phyloP scores from a whole-genome alignment of 768 basidiomycete species.

The Tylopilus sp. region DNA sequence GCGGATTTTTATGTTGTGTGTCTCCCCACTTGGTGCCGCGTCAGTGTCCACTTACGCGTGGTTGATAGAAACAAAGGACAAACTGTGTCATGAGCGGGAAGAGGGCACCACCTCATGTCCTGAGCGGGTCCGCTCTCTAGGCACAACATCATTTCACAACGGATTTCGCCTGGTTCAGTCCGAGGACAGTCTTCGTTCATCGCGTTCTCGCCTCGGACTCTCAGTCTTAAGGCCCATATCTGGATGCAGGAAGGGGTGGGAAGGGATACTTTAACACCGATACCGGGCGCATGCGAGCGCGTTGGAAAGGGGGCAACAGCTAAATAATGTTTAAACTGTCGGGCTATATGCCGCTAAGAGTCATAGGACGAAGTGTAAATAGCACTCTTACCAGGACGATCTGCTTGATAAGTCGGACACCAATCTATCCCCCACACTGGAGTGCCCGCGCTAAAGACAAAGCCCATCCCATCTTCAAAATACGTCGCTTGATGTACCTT shows the following conservation, averaged over 20 bases:
- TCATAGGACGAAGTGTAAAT: neutral
- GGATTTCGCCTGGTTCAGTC: slow-evolving; percentile 36
- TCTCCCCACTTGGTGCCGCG: slow-evolving; percentile 17
- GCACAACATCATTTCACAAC: slow-evolving; percentile 84
- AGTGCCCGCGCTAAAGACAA: slow-evolving; percentile 83
- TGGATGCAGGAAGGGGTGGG: slow-evolving; percentile 73
- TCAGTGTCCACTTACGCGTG: neutral
- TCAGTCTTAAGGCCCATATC: slow-evolving; percentile 65
- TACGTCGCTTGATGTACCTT: slow-evolving; percentile 48
- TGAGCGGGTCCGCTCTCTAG: slow-evolving; percentile 76
- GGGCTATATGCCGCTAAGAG: slow-evolving; percentile 35
- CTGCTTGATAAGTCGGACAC: slow-evolving; percentile 75
- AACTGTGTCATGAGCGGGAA: slow-evolving; percentile 70
- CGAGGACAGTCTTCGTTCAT: slow-evolving; percentile 25
- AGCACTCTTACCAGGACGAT: slow-evolving; percentile 45
- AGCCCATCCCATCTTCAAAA: slow-evolving; percentile 53
- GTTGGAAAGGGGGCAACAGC: slow-evolving; percentile 78
- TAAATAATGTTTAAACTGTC: slow-evolving; percentile 69
- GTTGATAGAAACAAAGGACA: slow-evolving; percentile 14
- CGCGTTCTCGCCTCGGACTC: slow-evolving; percentile 4
- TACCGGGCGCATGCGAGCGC: slow-evolving; percentile 55
- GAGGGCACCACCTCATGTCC: slow-evolving; percentile 90
- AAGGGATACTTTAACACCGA: slow-evolving; percentile 56
- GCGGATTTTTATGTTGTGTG: slow-evolving; percentile 21
- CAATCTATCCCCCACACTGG: slow-evolving; percentile 92